Conservation (phyloP, 352 stramenopile genomes). For the Achlya hypogyna region DNA sequence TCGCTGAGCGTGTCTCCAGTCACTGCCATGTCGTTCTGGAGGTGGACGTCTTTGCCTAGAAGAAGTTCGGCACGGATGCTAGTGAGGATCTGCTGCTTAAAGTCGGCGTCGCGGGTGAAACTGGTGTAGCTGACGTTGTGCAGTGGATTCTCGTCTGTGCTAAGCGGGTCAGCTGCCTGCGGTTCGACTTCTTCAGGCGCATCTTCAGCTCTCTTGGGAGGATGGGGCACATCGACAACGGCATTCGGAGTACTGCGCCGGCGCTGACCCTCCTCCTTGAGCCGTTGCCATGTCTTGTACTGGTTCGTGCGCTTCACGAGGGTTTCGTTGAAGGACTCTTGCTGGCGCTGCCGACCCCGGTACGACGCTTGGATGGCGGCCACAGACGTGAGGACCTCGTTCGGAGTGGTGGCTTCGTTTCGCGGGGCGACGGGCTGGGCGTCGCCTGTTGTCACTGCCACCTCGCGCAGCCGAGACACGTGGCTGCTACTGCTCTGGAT, state of each 20-base stretch:
- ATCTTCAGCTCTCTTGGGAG: background rate
- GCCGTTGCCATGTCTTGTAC: slow-evolving; percentile 10
- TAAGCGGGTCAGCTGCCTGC: no score
- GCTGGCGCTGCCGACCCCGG: background rate
- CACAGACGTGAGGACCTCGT: background rate
- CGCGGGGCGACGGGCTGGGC: no score
- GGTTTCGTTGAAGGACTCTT: background rate
- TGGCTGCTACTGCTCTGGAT: no score
- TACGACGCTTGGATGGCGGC: slow-evolving; percentile 18
- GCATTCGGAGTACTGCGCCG: background rate
- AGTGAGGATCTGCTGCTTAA: background rate
- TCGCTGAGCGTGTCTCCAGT: slow-evolving; percentile 3
- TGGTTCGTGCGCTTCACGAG: background rate
- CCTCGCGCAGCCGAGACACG: no score
- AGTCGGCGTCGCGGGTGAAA: background rate
- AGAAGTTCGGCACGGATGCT: background rate
- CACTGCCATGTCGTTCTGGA: background rate
- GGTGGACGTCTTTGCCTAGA: background rate
- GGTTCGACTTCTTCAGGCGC: background rate
- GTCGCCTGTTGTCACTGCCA: no score
- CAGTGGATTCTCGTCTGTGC: background rate
- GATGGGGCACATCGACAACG: no score
- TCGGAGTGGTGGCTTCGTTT: background rate
- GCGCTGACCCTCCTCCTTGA: background rate
- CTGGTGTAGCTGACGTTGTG: background rate